Conservation (phyloP, 2,329 filamentous ascomycete genomes). For the Sordariomycetes sp. region DNA sequence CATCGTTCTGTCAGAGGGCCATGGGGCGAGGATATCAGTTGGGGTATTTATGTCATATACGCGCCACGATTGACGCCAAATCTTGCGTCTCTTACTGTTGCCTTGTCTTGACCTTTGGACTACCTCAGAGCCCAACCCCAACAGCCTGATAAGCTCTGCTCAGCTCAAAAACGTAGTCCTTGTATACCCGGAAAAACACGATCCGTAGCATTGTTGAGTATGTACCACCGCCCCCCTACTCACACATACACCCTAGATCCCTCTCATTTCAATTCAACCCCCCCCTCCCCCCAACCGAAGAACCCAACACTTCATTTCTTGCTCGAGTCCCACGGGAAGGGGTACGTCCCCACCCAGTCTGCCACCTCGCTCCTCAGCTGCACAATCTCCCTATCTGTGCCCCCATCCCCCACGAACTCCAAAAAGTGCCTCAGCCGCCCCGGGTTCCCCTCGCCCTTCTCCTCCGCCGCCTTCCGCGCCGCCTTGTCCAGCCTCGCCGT, state of each 20-base stretch:
- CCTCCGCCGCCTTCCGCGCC: conserved; percentile 57
- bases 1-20: no score
- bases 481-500: conserved; percentile 66
- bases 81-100: no score
- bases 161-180: no score
- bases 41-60: not conserved
- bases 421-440: conserved; percentile 57
- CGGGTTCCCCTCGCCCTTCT: conserved; percentile 54
- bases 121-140: no score
- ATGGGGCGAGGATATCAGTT: not conserved
- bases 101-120: no score
- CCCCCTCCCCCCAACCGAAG: no score
- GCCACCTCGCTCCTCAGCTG: conserved; percentile 66
- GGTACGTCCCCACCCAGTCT: conserved; percentile 67
- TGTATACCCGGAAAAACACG: no score
- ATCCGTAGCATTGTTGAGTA: no score
- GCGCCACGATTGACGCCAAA: not conserved
- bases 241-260: no score
- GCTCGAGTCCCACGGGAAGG: conserved; percentile 52
- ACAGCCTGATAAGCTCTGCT: no score
- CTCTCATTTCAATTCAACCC: not conserved
- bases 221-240: no score
- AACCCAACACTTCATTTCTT: not conserved
- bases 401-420: conserved; percentile 57
- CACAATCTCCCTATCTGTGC: conserved; percentile 59